phyloP scores from a whole-genome alignment of 345 rosid species.

The Carallia brachiata region DNA sequence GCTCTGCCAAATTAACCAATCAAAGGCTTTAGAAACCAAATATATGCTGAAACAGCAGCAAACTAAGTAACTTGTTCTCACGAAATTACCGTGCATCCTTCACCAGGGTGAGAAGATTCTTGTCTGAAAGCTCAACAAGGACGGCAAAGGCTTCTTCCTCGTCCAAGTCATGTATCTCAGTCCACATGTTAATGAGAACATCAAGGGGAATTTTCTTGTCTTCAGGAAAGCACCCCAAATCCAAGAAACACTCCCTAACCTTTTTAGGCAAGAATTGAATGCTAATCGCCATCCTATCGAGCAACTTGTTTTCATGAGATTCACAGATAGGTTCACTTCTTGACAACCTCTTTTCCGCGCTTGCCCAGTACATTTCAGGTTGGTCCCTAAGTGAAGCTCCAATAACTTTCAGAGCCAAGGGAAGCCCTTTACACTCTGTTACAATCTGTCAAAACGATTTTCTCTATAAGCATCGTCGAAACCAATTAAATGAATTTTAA shows the following conservation, averaged over 20 bases:
- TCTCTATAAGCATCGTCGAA: conserved; percentile 6
- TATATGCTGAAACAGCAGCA: neutral
- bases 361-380: conserved; percentile 65
- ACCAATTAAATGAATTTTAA: neutral
- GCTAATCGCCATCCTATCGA: conserved; percentile 77
- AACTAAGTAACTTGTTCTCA: neutral
- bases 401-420: conserved; percentile 91
- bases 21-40: neutral
- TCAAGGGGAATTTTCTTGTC: conserved; percentile 87
- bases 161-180: conserved; percentile 59
- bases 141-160: conserved; percentile 59
- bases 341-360: conserved; percentile 58
- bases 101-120: conserved; percentile 79
- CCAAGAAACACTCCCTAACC: conserved; percentile 76
- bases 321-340: conserved; percentile 76
- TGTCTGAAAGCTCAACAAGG: conserved; percentile 68
- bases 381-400: conserved; percentile 70
- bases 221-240: conserved; percentile 95
- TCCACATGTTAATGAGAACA: conserved; percentile 86
- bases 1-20: conserved; percentile 46
- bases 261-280: conserved; percentile 42
- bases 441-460: conserved; percentile 48
- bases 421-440: conserved; percentile 84
- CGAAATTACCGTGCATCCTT: conserved; percentile 60
- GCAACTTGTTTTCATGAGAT: conserved; percentile 62